Conservation (phyloP, 2,329 filamentous ascomycete species). For the Diaporthe caulivora region DNA sequence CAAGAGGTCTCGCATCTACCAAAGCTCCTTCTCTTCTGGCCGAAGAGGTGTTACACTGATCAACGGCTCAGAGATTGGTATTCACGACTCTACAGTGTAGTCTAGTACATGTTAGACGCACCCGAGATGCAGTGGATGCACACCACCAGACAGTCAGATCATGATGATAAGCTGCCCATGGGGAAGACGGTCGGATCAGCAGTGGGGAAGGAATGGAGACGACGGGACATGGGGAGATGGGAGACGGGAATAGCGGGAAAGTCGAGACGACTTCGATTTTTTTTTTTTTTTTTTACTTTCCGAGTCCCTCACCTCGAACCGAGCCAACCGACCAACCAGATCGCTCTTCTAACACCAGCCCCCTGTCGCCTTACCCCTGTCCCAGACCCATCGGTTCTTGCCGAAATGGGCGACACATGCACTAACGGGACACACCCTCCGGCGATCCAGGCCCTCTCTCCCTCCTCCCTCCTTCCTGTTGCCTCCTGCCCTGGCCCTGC, state of each 20-base stretch:
- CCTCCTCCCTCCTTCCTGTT: background rate
- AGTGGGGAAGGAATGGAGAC: background rate
- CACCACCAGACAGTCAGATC: background rate
- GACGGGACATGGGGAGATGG: background rate
- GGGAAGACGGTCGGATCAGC: conserved; percentile 3
- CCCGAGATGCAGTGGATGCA: too few species aligned
- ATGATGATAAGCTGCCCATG: conserved; percentile 18
- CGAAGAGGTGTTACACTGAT: too few species aligned
- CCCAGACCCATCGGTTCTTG: conserved; percentile 11
- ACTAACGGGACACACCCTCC: conserved; percentile 31
- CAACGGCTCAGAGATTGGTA: too few species aligned
- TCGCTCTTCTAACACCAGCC: background rate
- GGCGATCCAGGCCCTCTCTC: conserved; percentile 19
- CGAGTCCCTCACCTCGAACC: background rate
- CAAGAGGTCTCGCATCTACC: too few species aligned
- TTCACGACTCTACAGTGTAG: too few species aligned
- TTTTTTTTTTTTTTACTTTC: background rate
- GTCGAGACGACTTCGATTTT: background rate
- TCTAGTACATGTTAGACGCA: too few species aligned
- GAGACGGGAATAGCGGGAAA: background rate
- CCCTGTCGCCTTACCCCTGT: background rate
- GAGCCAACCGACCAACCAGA: background rate
- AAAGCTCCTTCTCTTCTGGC: too few species aligned
- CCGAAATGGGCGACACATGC: conserved; percentile 21
- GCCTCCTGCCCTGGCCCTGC: too few species aligned